phyloP scores from a whole-genome alignment of 1,284 basidiomycete genomes.

The Ceratobasidium theobromae region DNA sequence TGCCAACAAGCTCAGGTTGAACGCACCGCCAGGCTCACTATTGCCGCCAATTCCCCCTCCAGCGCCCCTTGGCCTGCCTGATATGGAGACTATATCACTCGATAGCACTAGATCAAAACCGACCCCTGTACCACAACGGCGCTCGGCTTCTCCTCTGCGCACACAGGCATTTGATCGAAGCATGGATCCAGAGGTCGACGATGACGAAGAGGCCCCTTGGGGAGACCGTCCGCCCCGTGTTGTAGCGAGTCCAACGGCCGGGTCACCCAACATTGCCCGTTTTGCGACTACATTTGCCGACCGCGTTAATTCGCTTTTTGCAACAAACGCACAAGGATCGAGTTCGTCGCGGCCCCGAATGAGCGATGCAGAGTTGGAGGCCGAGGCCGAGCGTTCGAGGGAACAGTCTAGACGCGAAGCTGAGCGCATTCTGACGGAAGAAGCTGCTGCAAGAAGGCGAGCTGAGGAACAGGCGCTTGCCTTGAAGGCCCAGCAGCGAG shows the following conservation, averaged over 20 bases:
- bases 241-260: background rate
- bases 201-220: slow-evolving; percentile 13
- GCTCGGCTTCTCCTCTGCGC: slow-evolving; percentile 16
- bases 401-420: slow-evolving; percentile 72
- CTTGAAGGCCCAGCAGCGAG: slow-evolving; percentile 49
- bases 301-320: slow-evolving; percentile 62
- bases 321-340: background rate
- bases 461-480: slow-evolving; percentile 73
- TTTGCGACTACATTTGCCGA: slow-evolving; percentile 71
- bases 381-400: slow-evolving; percentile 70
- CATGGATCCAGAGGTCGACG: slow-evolving; percentile 26
- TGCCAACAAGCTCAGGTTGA: slow-evolving; percentile 24
- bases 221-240: background rate
- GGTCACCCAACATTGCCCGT: slow-evolving; percentile 62
- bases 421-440: slow-evolving; percentile 66
- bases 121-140: slow-evolving; percentile 8
- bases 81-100: slow-evolving; percentile 25
- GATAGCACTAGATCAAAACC: slow-evolving; percentile 10
- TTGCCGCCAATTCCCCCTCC: slow-evolving; percentile 20
- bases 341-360: slow-evolving; percentile 43
- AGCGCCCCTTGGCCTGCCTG: slow-evolving; percentile 18
- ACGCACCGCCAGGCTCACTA: background rate
- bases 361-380: slow-evolving; percentile 74
- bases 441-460: slow-evolving; percentile 64
- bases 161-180: slow-evolving; percentile 20